Conservation (phyloP, 2,329 filamentous ascomycete genomes). For the Teratosphaeria pseudoeucalypti region DNA sequence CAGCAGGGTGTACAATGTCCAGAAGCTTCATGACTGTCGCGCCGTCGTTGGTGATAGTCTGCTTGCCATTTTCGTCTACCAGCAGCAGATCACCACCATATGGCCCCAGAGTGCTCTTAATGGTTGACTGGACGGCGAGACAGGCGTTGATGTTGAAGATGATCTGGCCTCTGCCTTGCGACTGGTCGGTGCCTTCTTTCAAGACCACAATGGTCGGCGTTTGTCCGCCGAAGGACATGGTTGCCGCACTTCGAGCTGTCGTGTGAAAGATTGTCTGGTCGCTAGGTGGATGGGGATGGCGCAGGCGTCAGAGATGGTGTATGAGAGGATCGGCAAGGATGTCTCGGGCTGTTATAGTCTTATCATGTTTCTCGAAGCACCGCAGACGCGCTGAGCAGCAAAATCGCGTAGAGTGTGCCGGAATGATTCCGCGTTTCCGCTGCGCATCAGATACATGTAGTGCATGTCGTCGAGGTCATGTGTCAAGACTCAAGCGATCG, state of each 20-base stretch:
- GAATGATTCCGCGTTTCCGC: neutral
- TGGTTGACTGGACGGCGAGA: constrained; percentile 85
- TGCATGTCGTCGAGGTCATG: too few relatives aligned
- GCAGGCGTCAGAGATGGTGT: neutral
- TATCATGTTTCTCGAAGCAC: neutral
- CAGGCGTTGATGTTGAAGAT: constrained; percentile 98
- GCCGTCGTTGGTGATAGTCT: constrained; percentile 98
- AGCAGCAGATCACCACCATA: constrained; percentile 95
- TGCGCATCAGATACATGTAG: neutral
- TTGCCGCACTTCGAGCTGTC: neutral
- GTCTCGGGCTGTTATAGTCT: neutral
- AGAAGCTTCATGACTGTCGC: constrained; percentile 99
- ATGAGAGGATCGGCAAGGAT: neutral
- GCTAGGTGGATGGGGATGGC: neutral
- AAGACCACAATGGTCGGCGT: constrained; percentile 97
- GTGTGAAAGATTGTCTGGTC: neutral
- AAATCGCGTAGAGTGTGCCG: neutral
- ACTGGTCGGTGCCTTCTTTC: constrained; percentile 95
- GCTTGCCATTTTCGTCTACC: constrained; percentile 87
- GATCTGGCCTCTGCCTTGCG: constrained; percentile 93
- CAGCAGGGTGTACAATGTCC: constrained; percentile 95
- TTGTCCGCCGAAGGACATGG: constrained; percentile 96
- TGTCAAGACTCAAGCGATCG: too few relatives aligned
- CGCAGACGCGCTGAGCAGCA: neutral
- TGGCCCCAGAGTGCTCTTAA: constrained; percentile 89